Conservation (phyloP, 108 stramenopile genomes). For the Fragilaria radians region DNA sequence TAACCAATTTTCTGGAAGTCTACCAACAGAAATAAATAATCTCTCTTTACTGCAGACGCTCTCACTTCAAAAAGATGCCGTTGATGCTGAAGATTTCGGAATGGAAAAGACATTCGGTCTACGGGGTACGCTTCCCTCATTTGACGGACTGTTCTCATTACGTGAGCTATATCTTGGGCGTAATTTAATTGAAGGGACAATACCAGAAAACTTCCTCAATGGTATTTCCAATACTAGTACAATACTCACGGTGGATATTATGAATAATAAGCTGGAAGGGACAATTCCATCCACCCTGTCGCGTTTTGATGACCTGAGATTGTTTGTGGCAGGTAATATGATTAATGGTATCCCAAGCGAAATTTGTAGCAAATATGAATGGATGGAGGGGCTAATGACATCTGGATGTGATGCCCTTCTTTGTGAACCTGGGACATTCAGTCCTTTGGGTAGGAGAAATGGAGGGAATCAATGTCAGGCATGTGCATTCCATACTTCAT, state of each 20-base stretch:
- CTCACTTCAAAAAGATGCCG: conserved; percentile 26
- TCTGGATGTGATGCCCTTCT: conserved; percentile 67
- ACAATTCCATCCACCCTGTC: conserved; percentile 26
- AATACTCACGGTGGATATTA: conserved; percentile 31
- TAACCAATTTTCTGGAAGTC: conserved; percentile 31
- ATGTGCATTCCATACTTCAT: conserved; percentile 53
- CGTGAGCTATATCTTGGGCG: conserved; percentile 30
- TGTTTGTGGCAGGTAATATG: conserved; percentile 53
- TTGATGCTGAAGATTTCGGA: not conserved
- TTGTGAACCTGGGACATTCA: conserved; percentile 64
- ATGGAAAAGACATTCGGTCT: conserved; percentile 10
- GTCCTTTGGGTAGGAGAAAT: conserved; percentile 46
- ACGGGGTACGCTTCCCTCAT: conserved; percentile 27
- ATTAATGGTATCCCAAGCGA: conserved; percentile 50
- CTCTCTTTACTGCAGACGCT: conserved; percentile 33
- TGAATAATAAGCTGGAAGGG: conserved; percentile 28
- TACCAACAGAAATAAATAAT: conserved; percentile 27
- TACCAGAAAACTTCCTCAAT: conserved; percentile 29
- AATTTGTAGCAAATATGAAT: conserved; percentile 53
- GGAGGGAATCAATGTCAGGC: conserved; percentile 36
- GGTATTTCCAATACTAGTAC: conserved; percentile 24
- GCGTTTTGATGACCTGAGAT: conserved; percentile 21
- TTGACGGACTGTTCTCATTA: conserved; percentile 25
- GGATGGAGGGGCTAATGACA: conserved; percentile 54
- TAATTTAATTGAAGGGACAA: conserved; percentile 31